Percentiles rank a stretch among this genome's conserved stretches.
Evolutionary conservation across 345 rosid species (phyloP).

Genomic region (Populus tremula): DNA sequence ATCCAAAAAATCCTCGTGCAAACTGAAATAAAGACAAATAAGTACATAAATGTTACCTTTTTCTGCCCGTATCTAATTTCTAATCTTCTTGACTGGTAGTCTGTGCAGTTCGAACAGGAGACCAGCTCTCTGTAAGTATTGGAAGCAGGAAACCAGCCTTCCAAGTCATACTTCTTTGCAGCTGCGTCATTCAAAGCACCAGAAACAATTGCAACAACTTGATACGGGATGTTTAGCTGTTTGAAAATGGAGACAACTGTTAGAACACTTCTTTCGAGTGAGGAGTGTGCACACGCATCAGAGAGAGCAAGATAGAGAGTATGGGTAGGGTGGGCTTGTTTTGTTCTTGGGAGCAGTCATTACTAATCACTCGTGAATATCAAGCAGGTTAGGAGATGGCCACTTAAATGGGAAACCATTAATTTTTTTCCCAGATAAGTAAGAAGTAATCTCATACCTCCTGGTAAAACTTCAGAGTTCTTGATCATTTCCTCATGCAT

Average conservation of each 20-base stretch:
- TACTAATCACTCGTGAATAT: too few species aligned
- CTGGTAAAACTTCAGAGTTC: constrained; percentile 82
- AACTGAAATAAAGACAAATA: neutral
- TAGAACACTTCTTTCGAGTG: neutral
- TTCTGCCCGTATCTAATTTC: constrained; percentile 93
- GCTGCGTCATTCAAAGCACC: constrained; percentile 94
- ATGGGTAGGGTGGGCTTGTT: neutral
- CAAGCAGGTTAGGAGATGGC: neutral
- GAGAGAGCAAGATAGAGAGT: neutral
- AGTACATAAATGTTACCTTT: constrained; percentile 47
- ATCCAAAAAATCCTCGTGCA: neutral
- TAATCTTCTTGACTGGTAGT: constrained; percentile 79
- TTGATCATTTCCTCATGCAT: constrained; percentile 94
- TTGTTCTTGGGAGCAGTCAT: too few species aligned
- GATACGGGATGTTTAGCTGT: constrained; percentile 88
- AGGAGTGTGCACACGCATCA: neutral
- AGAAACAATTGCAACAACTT: constrained; percentile 76
- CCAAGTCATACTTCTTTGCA: constrained; percentile 92
- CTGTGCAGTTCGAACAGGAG: constrained; percentile 90
- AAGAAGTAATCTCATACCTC: constrained; percentile 34
- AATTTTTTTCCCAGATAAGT: neutral
- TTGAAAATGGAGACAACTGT: neutral
- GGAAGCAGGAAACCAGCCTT: constrained; percentile 95
- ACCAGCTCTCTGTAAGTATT: constrained; percentile 86
- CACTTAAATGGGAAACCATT: neutral